Percentiles rank a stretch among this genome's conserved stretches.
These are phyloP conservation scores for Pichia ethanolica DNA, from an alignment of 805 yeast genomes.

Conservation along the genomic window DNA sequence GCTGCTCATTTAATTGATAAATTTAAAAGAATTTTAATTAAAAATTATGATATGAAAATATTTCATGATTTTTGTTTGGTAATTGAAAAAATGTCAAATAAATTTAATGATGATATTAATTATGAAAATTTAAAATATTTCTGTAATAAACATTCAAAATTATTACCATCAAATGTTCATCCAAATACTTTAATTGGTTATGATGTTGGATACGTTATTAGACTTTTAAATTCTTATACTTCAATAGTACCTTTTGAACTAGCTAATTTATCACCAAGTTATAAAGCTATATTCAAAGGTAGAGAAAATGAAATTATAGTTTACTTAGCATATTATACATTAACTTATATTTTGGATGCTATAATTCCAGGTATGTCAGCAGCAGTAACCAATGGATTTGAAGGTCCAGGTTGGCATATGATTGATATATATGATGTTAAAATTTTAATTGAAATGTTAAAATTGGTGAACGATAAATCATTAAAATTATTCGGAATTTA, in stretches of 20 bases:
- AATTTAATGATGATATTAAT: background rate
- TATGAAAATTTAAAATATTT: conserved; percentile 9
- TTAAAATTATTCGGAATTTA: conserved; percentile 3
- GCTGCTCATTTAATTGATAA: conserved; percentile 1
- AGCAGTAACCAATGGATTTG: no score
- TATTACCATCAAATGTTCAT: background rate
- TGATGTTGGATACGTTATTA: conserved; percentile 7
- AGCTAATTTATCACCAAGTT: background rate
- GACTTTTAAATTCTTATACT: conserved; percentile 9
- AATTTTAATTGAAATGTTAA: background rate
- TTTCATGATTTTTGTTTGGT: conserved; percentile 5
- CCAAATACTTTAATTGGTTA: conserved; percentile 3
- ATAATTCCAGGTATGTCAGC: conserved; percentile 9
- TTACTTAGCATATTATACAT: conserved; percentile 1
- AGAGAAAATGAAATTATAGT: conserved; percentile 1
- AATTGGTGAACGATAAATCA: background rate
- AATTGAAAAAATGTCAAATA: conserved; percentile 2
- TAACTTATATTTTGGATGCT: background rate
- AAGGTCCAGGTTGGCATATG: background rate
- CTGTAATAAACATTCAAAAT: background rate
- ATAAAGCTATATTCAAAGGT: background rate
- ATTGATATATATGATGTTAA: background rate
- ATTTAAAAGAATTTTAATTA: conserved; percentile 1
- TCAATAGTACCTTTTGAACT: conserved; percentile 11
- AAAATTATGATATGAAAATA: background rate